These are phyloP conservation scores for Alternaria atra DNA, from an alignment of 2,329 filamentous ascomycete genomes.

Conservation along the genomic window DNA sequence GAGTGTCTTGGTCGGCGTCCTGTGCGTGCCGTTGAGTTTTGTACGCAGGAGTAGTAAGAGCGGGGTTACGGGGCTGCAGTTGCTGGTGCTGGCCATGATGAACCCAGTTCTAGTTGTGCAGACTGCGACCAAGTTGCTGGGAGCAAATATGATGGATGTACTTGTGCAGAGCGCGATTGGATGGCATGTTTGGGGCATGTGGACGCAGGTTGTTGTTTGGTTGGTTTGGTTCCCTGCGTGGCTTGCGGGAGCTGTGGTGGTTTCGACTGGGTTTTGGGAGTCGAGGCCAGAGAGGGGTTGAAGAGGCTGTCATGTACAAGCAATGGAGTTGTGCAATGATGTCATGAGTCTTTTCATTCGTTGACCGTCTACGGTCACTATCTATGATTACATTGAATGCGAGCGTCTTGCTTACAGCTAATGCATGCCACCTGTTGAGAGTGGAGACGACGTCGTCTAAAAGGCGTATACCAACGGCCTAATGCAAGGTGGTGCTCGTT, in stretches of 20 bases:
- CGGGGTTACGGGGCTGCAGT: constrained; percentile 19
- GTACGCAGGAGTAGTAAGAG: constrained; percentile 51
- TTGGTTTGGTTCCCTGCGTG: constrained; percentile 96
- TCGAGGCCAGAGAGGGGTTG: background rate
- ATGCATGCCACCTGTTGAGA: constrained; percentile 5
- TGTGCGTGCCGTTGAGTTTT: constrained; percentile 83
- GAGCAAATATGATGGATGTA: constrained; percentile 61
- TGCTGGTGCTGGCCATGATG: constrained; percentile 35
- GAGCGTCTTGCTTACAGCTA: constrained; percentile 14
- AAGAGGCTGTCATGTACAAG: background rate
- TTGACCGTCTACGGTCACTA: constrained; percentile 18
- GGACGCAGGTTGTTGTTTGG: constrained; percentile 90
- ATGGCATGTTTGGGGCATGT: constrained; percentile 89
- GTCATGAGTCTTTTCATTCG: constrained; percentile 26
- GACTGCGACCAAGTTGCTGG: constrained; percentile 33
- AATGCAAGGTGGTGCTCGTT: constrained; percentile 2
- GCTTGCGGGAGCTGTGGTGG: constrained; percentile 65
- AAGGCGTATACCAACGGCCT: background rate
- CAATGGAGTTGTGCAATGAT: constrained; percentile 5
- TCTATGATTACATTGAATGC: constrained; percentile 31
- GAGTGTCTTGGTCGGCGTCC: constrained; percentile 81
- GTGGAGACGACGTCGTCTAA: constrained; percentile 4
- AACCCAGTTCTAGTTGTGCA: constrained; percentile 47
- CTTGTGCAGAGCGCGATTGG: constrained; percentile 80
- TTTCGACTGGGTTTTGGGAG: constrained; percentile 35